Evolutionary conservation across 2,329 filamentous ascomycete species (phyloP), one percentile per base, ranked within the genome.

Genomic region (Waltergamsia citrina): DNA sequence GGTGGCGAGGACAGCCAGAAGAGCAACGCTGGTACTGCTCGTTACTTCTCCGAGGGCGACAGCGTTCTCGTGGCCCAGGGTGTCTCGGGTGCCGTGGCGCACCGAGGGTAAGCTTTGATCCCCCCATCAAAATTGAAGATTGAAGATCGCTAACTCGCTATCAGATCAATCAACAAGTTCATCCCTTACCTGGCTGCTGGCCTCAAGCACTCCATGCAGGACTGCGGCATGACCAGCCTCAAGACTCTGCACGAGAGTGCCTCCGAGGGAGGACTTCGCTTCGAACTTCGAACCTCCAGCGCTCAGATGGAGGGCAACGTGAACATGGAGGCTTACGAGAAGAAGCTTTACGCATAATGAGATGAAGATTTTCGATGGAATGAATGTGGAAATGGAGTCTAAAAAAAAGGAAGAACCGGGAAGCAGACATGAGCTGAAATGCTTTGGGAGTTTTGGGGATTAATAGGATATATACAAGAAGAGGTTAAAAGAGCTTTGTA

Each of bases 271-370:
- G 75, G 66, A 32, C 79, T 95, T 36, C 78, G 92, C 51, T 98
- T 98, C 56, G 92, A 98, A 71, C 72, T 96, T 52, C 75, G 92
- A 50, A 96, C 87, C 41, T 83, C 87, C 39, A 94, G 87, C 60
- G 92, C 92, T 33, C 87, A 94, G 74, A 74, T 93, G 39, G 92
- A 98, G 71, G 92, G 92, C 44, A 92, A 90, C 56, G 88, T 98
- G 41, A 93, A 96, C 67, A 87, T 98, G 73, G 87, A 96, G 69
- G 90, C 85, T 57, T 96, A 94, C 59, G 92, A 96, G 72, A 98
- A 98, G 83, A 98, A 96, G 76, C 82, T 98, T 47, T 98, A 94
- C 65, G 86, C 87, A 51, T 95, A 78, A 60, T 38, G 37, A 31
- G 33, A 18, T 14, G 11, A 16, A 27, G 14, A 17, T 12, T 6